Evolutionary conservation across 2,329 filamentous ascomycete species (phyloP).

Genomic region (Macrophomina pseudophaseolina): DNA sequence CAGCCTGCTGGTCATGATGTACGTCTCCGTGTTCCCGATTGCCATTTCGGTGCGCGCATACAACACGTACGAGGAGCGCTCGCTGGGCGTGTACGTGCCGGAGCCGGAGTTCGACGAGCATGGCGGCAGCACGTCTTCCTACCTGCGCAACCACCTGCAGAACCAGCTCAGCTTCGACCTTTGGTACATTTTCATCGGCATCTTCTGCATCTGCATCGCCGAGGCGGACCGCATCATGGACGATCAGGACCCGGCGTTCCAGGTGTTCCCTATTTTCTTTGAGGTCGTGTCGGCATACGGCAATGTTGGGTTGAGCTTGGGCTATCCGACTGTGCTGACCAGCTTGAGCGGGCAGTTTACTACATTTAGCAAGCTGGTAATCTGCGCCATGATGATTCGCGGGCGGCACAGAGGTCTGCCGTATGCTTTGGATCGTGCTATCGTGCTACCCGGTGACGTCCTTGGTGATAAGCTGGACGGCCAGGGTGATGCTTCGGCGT

Average conservation of each 20-base stretch:
- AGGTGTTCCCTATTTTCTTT: conserved; percentile 53
- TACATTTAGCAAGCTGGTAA: conserved; percentile 68
- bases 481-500: too few relatives aligned
- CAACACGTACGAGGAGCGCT: conserved; percentile 95
- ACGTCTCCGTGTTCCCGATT: conserved; percentile 95
- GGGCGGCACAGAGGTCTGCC: conserved; percentile 69
- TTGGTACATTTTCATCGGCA: conserved; percentile 94
- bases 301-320: conserved; percentile 91
- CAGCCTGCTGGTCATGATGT: conserved; percentile 98
- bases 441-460: conserved; percentile 70
- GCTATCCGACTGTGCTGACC: conserved; percentile 75
- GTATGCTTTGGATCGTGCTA: conserved; percentile 71
- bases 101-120: conserved; percentile 49
- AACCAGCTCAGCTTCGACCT: conserved; percentile 94
- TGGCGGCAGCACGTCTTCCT: conserved; percentile 75
- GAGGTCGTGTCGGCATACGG: conserved; percentile 60
- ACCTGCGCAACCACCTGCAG: conserved; percentile 88
- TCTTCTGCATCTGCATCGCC: conserved; percentile 89
- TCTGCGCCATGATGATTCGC: conserved; percentile 70
- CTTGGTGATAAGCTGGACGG: conserved; percentile 64
- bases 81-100: conserved; percentile 72
- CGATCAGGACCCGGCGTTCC: conserved; percentile 58
- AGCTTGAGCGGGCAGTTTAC: conserved; percentile 84
- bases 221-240: conserved; percentile 76
- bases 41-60: conserved; percentile 93